Percentiles rank a stretch among this genome's conserved stretches.
Conservation (phyloP, 495 filamentous ascomycete genomes). For the Aeminium ludgeri region DNA sequence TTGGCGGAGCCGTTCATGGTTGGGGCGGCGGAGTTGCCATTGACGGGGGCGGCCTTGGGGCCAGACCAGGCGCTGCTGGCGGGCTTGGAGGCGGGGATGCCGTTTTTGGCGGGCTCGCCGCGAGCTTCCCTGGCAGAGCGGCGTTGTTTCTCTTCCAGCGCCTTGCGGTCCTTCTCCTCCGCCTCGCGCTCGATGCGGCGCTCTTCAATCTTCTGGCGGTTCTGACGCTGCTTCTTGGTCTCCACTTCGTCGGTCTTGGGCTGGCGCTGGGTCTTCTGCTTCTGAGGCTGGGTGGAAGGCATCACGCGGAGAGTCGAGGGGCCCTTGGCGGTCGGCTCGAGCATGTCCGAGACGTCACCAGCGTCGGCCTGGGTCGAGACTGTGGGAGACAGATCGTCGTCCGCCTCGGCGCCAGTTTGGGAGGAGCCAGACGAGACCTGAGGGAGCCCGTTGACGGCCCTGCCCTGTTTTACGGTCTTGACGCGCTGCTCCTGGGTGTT, state of each 20-base stretch:
- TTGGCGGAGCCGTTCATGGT: constrained; percentile 13
- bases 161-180: constrained; percentile 54
- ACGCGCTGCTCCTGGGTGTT: constrained; percentile 6
- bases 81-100: constrained; percentile 40
- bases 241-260: constrained; percentile 36
- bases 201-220: constrained; percentile 62
- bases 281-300: constrained; percentile 39
- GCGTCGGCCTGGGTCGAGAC: constrained; percentile 24
- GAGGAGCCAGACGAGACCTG: constrained; percentile 30
- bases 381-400: constrained; percentile 32
- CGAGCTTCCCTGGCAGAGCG: constrained; percentile 63
- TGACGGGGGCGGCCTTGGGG: constrained; percentile 21
- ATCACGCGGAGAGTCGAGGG: constrained; percentile 66
- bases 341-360: constrained; percentile 67
- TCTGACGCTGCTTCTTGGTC: constrained; percentile 84
- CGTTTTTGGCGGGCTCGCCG: constrained; percentile 57
- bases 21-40: constrained; percentile 19
- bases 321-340: constrained; percentile 49
- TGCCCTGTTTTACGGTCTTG: constrained; percentile 17
- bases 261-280: constrained; percentile 48
- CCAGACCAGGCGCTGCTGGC: constrained; percentile 46
- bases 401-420: constrained; percentile 60
- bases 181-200: constrained; percentile 53
- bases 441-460: constrained; percentile 7
- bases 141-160: constrained; percentile 59